phyloP scores from a whole-genome alignment of 495 filamentous ascomycete genomes.

The Clavariopsis aquatica region DNA sequence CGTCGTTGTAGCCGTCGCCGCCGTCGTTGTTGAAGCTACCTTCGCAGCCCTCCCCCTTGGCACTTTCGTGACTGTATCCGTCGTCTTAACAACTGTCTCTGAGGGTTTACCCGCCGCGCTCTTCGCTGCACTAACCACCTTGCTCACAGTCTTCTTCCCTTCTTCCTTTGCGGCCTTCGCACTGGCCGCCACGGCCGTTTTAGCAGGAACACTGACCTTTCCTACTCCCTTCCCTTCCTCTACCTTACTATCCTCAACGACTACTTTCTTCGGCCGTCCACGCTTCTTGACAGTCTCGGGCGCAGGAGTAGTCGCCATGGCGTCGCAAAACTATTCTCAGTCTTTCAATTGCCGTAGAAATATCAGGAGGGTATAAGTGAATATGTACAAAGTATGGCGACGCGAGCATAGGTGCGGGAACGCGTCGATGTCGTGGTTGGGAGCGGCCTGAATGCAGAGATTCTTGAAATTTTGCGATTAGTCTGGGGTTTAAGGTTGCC shows the following conservation, averaged over 20 bases:
- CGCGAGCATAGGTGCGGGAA: background rate
- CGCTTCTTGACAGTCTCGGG: conserved; percentile 1
- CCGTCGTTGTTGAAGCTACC: background rate
- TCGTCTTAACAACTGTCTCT: conserved; percentile 3
- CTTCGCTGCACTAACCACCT: conserved; percentile 4
- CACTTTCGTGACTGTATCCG: background rate
- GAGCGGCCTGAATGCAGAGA: background rate
- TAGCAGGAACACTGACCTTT: background rate
- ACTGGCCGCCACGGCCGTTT: background rate
- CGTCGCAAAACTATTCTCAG: background rate
- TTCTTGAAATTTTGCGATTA: background rate
- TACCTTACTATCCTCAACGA: background rate
- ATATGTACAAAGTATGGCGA: no score
- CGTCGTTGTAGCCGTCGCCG: background rate
- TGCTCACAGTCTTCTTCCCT: background rate
- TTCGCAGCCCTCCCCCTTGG: conserved; percentile 15
- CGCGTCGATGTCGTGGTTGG: background rate
- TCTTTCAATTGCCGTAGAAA: no score
- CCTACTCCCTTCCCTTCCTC: background rate
- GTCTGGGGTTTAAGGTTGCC: background rate
- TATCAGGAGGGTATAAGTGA: background rate
- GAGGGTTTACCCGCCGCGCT: background rate
- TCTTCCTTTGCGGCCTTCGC: background rate
- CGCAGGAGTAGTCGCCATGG: background rate
- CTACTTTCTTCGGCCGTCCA: conserved; percentile 1